Base-by-base conservation (phyloP, 2,329 filamentous ascomycete species). In the Ploettnerulaceae sp. region DNA sequence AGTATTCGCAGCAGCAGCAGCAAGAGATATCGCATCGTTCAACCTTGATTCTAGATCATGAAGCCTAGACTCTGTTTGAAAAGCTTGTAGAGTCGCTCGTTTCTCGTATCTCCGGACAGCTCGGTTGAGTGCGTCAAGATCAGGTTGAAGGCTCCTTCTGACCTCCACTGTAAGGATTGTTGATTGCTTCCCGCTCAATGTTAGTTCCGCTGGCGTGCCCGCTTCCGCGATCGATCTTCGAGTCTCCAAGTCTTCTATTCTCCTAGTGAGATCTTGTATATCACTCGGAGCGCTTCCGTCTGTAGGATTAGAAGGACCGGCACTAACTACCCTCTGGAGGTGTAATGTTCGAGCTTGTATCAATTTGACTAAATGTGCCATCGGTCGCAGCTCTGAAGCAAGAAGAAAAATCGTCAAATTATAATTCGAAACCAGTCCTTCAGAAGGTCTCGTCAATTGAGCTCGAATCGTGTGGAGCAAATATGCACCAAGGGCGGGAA, bases 71-170 rank as follows among this genome's bases (percentile, higher is more conserved):
- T 95, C 89, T 2, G 82, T 87, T 60, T 91, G 84, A 45, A 84
- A 75, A 7, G 86, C 77, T 21, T 89, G 76, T 6, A 90, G 72
- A 0, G 84, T 84, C 4, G 85, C 81, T 58, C 89, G 86, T 69
- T 95, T 96, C 69, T 97, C 91, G 59, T 95, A 95, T 26, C 89
- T 81, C 15, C 91, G 79, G 34, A 97, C 85, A 3, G 91, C 90
- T 37, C 91, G 82, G 58, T 89, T 93, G 24, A 97, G 71, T 0
- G 89, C 87, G 58, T 96, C 90, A 5, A 97, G 74, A 49, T 96
- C 89, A 0, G 88, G 84, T 55, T 89, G 85, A 8, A 91, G 72
- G 21, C 72, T 70, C 49, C 78, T 79, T 32, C 80, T 77, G 9
- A 87, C 73, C 48, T 87, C 81, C 4, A 70, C 72, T 3, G 65